Evolutionary conservation across 2,329 filamentous ascomycete genomes (phyloP).

Genomic region (Macroventuria anomochaeta): DNA sequence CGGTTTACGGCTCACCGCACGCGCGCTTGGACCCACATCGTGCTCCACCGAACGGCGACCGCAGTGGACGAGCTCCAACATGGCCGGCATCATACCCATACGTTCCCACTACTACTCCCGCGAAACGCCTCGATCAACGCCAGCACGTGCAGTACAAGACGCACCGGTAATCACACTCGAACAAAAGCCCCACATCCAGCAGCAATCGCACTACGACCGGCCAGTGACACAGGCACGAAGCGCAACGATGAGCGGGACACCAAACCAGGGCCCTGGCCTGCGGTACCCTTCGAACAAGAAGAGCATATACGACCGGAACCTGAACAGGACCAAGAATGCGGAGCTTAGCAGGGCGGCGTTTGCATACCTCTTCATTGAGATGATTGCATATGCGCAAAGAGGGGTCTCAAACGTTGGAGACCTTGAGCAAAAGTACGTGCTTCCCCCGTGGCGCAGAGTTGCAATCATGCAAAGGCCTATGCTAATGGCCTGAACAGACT

Average conservation of each 20-base stretch:
- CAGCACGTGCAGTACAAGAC: constrained; percentile 4
- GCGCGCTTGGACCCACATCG: constrained; percentile 29
- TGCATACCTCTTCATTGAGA: constrained; percentile 94
- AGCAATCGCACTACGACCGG: constrained; percentile 7
- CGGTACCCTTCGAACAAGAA: constrained; percentile 92
- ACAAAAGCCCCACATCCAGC: constrained; percentile 14
- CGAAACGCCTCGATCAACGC: constrained; percentile 15
- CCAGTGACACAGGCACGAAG: constrained; percentile 18
- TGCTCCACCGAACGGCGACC: constrained; percentile 23
- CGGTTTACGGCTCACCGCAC: constrained; percentile 25
- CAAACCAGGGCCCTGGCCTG: constrained; percentile 60
- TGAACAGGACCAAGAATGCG: constrained; percentile 86
- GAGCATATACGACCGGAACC: constrained; percentile 95
- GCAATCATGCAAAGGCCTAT: not conserved
- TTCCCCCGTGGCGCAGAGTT: not conserved
- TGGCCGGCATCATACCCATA: constrained; percentile 33
- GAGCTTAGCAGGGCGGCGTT: constrained; percentile 94
- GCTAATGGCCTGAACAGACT: constrained; percentile 62
- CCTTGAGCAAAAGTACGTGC: constrained; percentile 81
- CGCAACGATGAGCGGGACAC: constrained; percentile 35
- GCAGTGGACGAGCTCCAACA: constrained; percentile 18
- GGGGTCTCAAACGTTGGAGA: constrained; percentile 92
- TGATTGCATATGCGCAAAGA: constrained; percentile 93
- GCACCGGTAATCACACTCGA: constrained; percentile 13
- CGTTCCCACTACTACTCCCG: constrained; percentile 21